phyloP scores from a whole-genome alignment of 257 asterid species.

The Solanum neorickii region DNA sequence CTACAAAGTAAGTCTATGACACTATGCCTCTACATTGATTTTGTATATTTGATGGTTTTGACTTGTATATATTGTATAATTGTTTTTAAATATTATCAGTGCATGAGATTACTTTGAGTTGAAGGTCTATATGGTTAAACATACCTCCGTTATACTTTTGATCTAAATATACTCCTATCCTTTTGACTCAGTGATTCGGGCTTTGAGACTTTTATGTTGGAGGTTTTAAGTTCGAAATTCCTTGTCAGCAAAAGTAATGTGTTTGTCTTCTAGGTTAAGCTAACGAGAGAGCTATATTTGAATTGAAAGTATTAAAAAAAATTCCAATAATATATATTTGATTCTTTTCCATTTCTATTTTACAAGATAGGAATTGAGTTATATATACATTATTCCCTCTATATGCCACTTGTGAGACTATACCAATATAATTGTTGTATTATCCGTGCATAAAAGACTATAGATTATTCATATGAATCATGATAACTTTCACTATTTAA shows the following conservation, averaged over 20 bases:
- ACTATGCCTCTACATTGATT: conserved; percentile 55
- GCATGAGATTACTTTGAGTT: background rate
- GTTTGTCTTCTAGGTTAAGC: too few relatives aligned
- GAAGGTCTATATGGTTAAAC: background rate
- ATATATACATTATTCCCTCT: fast-evolving
- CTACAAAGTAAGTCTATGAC: conserved; percentile 32
- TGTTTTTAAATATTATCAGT: background rate
- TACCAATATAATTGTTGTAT: background rate
- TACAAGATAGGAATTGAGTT: background rate
- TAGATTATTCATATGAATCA: background rate
- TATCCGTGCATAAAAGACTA: background rate
- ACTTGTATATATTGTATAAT: background rate
- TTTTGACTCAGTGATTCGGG: background rate
- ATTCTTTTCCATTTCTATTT: background rate
- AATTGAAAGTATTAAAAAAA: fast-evolving
- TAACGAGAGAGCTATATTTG: background rate
- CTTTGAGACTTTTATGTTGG: background rate
- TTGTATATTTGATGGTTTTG: background rate
- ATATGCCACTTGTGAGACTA: background rate
- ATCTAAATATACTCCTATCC: background rate
- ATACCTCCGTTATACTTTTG: background rate
- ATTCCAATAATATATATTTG: background rate
- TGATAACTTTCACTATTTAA: background rate
- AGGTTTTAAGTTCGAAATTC: background rate
- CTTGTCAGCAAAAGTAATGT: too few relatives aligned